phyloP scores from a whole-genome alignment of 148 eudicot species.

The Fagopyrum esculentum region DNA sequence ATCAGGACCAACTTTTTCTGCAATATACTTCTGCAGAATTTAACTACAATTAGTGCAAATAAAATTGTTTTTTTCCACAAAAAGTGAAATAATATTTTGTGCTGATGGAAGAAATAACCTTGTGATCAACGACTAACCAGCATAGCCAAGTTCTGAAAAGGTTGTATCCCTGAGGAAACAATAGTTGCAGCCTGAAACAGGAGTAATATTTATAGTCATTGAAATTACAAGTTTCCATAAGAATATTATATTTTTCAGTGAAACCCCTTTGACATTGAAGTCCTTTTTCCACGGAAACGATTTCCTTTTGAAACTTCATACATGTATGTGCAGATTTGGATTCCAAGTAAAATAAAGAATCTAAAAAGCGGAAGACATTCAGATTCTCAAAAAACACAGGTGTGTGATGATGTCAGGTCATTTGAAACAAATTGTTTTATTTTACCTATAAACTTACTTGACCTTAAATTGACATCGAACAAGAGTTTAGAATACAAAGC shows the following conservation, averaged over 20 bases:
- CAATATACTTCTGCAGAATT: conserved; percentile 49
- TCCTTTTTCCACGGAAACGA: background rate
- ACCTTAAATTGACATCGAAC: background rate
- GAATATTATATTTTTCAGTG: background rate
- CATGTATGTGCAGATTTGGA: background rate
- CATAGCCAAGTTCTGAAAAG: conserved; percentile 54
- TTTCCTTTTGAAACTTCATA: background rate
- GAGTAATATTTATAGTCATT: background rate
- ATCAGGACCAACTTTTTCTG: conserved; percentile 47
- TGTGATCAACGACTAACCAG: conserved; percentile 42
- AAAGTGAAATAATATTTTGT: background rate
- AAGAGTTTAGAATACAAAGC: background rate
- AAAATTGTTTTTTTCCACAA: background rate
- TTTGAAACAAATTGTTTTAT: background rate
- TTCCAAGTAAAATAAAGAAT: background rate
- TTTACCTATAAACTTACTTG: background rate
- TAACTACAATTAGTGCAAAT: background rate
- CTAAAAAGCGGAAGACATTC: background rate
- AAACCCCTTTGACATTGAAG: background rate
- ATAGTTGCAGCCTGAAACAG: conserved; percentile 65
- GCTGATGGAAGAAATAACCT: conserved; percentile 13
- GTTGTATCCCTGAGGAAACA: conserved; percentile 78
- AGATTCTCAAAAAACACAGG: background rate
- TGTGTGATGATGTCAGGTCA: background rate
- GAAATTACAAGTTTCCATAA: background rate